Conservation (phyloP, 1,284 basidiomycete genomes). For the Marasmius oreades region DNA sequence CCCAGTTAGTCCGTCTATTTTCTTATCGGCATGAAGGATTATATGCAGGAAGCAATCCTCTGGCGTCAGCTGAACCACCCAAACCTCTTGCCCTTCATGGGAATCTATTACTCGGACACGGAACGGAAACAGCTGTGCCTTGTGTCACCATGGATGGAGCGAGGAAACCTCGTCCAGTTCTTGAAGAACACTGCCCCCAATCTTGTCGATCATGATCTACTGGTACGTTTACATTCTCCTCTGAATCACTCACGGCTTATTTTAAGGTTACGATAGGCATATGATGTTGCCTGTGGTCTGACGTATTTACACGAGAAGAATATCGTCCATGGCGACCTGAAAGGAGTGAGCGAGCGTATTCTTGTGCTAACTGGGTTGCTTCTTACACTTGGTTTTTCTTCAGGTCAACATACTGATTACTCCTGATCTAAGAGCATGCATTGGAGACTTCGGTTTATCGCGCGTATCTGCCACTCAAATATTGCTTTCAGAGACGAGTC, state of each 20-base stretch:
- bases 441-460: slow-evolving; percentile 1
- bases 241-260: background rate
- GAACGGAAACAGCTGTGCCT: background rate
- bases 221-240: background rate
- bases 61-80: background rate
- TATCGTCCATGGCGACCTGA: background rate
- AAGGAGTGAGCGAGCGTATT: background rate
- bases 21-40: background rate
- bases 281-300: background rate
- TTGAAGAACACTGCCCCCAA: background rate
- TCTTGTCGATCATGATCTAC: background rate
- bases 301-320: background rate
- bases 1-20: too few relatives aligned
- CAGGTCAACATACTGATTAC: slow-evolving; percentile 6
- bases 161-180: background rate
- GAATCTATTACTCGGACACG: background rate
- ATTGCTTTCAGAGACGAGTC: background rate
- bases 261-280: background rate
- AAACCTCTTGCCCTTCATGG: background rate
- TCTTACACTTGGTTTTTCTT: background rate
- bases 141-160: background rate
- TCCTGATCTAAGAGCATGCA: background rate
- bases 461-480: background rate
- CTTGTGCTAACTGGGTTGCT: background rate
- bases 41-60: background rate